Evolutionary conservation across 768 basidiomycete species (phyloP).

Genomic region (Suillus bovinus): DNA sequence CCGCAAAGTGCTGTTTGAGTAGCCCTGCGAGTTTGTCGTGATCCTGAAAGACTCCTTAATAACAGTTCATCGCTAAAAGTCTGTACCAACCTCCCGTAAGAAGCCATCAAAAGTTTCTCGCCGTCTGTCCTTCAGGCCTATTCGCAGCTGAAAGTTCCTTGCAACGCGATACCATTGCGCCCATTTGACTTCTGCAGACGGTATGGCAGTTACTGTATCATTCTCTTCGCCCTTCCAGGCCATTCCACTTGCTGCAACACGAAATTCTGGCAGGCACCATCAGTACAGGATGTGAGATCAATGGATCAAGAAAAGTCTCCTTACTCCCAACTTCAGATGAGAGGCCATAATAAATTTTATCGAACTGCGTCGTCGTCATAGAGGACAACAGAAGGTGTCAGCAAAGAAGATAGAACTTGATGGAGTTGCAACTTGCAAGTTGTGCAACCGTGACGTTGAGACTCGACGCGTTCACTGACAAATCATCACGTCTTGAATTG

Average conservation of each 20-base stretch:
- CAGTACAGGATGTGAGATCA: background rate
- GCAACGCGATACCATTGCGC: slow-evolving; percentile 92
- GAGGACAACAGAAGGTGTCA: slow-evolving; percentile 10
- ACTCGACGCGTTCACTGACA: slow-evolving; percentile 38
- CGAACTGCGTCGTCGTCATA: slow-evolving; percentile 79
- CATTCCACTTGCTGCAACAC: slow-evolving; percentile 86
- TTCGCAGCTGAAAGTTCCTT: slow-evolving; percentile 84
- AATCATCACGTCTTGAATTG: slow-evolving; percentile 15
- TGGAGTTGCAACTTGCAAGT: slow-evolving; percentile 9
- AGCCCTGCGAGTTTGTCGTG: slow-evolving; percentile 81
- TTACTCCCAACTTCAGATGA: slow-evolving; percentile 78
- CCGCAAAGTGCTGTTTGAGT: slow-evolving; percentile 84
- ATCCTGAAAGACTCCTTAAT: slow-evolving; percentile 53
- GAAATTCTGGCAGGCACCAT: slow-evolving; percentile 60
- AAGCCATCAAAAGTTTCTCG: slow-evolving; percentile 94
- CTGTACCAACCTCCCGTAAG: slow-evolving; percentile 66
- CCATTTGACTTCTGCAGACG: slow-evolving; percentile 79
- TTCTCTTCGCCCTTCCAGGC: slow-evolving; percentile 88
- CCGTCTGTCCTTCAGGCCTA: slow-evolving; percentile 76
- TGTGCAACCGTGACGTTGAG: too few relatives aligned
- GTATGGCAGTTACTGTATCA: slow-evolving; percentile 61
- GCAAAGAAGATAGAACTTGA: slow-evolving; percentile 15
- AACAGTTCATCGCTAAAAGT: background rate
- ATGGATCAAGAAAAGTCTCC: slow-evolving; percentile 40
- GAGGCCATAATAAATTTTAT: slow-evolving; percentile 78